phyloP scores from a whole-genome alignment of 768 basidiomycete species.

The Termitomyces sp. region DNA sequence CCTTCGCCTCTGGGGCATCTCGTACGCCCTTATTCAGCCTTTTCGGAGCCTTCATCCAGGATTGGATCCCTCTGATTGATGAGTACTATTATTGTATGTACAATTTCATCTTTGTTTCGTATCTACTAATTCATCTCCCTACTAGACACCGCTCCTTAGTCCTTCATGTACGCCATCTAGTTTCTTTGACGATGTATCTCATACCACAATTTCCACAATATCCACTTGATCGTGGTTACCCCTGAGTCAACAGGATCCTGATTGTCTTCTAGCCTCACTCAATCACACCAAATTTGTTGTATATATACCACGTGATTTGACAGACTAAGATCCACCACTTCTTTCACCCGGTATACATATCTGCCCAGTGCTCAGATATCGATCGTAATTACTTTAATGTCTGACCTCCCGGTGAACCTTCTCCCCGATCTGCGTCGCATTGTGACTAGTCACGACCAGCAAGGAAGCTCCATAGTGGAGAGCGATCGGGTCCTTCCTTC shows the following conservation, averaged over 20 bases:
- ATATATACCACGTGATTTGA: constrained; percentile 11
- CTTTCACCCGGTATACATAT: background rate
- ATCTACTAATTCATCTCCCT: constrained; percentile 1
- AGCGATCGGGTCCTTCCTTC: constrained; percentile 28
- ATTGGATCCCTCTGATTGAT: constrained; percentile 87
- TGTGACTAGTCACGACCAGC: constrained; percentile 44
- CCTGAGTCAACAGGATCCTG: background rate
- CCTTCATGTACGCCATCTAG: background rate
- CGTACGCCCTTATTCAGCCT: constrained; percentile 64
- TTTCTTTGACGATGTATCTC: constrained; percentile 10
- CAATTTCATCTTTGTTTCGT: constrained; percentile 5
- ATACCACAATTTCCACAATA: constrained; percentile 9
- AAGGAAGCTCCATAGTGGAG: constrained; percentile 38
- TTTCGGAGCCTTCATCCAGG: constrained; percentile 65
- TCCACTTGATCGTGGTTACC: background rate
- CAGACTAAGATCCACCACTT: background rate
- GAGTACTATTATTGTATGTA: constrained; percentile 88
- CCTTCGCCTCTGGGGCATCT: constrained; percentile 51
- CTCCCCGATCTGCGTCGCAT: constrained; percentile 44
- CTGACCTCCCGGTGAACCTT: constrained; percentile 15
- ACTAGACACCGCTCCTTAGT: constrained; percentile 40
- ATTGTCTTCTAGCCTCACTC: background rate
- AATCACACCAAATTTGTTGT: constrained; percentile 2
- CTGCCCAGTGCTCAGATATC: background rate
- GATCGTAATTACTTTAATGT: constrained; percentile 18